Base-by-base conservation (phyloP, 176 grass and related monocot genomes). In the Triticum aestivum region DNA sequence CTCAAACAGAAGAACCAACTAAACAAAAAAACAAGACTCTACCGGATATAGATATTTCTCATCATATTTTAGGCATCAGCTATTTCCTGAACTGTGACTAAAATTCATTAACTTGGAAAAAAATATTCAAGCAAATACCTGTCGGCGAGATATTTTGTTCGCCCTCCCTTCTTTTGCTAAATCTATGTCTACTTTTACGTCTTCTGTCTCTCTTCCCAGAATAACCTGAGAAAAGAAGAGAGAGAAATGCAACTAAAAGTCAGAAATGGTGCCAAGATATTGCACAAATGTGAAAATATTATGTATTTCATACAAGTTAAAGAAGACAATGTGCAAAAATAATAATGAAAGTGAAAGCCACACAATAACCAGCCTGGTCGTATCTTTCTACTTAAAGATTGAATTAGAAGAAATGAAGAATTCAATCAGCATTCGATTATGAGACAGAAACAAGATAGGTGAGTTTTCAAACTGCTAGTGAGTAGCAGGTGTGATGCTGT, bases 141-240 rank as follows among this genome's bases (percentile, higher is more conserved):
- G 97, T 78, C 87, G 88, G 18, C 94, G 90, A 12, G 97, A 99
- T 86, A 96, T 93, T 88, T 96, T 99, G 76, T 99, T 99, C 63
- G 89, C 94, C 73, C 52, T 90, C 24, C 97, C 97, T 91, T 99
- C 97, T 90, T 93, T 94, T 89, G 89, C 92, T 89, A 99, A 96
- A 82, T 99, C 90, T 85, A 99, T 92, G 85, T 99, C 97, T 88
- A 99, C 97, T 83, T 99, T 94, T 44, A 92, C 26, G 39, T 99
- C 94, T 89, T 93, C 92, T 45, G 97, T 94, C 63, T 92, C 94
- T 87, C 97, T 94, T 93, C 97, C 97, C 83, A 99, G 92, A 89
- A 80, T 87, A 65, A 99, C 97, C 97, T 99, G 68, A 81, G 65
- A 49, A 85, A 34, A 75, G 42, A 76, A 67, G 27, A 78, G 32